phyloP scores from a whole-genome alignment of 805 yeast species.

The Lipomyces sp. region DNA sequence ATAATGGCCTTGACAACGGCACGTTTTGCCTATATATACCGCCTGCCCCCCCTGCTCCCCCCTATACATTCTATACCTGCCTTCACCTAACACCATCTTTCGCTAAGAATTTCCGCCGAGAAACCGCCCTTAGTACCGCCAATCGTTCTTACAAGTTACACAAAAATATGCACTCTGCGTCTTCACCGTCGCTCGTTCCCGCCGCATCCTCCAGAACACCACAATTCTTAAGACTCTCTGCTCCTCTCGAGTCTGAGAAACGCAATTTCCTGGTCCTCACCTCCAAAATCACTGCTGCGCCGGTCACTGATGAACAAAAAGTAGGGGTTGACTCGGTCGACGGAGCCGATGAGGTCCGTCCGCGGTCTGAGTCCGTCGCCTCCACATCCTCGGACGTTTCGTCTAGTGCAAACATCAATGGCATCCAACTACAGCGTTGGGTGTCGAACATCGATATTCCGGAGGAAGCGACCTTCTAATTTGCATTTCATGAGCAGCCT shows the following conservation, averaged over 20 bases:
- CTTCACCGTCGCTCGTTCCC: background rate
- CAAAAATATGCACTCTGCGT: background rate
- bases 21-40: no score
- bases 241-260: slow-evolving; percentile 1
- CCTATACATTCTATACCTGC: no score
- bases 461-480: background rate
- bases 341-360: background rate
- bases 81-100: no score
- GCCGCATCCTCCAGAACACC: background rate
- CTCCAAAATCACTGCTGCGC: background rate
- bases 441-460: background rate
- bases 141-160: background rate
- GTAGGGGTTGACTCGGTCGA: background rate
- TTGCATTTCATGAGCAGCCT: background rate
- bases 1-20: no score
- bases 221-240: background rate
- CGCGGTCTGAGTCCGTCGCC: background rate
- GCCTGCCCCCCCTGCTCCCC: no score
- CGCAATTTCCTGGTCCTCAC: background rate
- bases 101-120: no score
- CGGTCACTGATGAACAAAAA: background rate
- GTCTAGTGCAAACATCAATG: background rate
- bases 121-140: no score
- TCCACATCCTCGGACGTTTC: background rate
- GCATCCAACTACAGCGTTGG: background rate